Conservation (phyloP, 192 early-diverging fungal genomes). For the Coemansia sp. region DNA sequence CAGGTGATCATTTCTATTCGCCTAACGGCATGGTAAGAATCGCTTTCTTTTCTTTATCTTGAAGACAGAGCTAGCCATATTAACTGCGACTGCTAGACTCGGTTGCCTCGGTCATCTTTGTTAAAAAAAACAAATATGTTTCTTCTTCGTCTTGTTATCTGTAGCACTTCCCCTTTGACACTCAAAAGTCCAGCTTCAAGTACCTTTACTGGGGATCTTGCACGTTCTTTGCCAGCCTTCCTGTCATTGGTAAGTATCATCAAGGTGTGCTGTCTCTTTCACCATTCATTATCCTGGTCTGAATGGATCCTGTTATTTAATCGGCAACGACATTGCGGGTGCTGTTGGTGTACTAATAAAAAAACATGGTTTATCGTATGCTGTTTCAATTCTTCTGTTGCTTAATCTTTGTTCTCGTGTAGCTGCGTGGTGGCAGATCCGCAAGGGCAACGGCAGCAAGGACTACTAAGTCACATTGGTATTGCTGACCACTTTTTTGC, state of each 20-base stretch:
- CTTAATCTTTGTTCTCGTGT: conserved; percentile 3
- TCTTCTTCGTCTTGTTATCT: conserved; percentile 5
- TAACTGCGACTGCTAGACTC: neutral
- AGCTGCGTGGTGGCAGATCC: conserved; percentile 56
- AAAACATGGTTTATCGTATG: too few species aligned
- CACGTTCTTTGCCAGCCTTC: conserved; percentile 33
- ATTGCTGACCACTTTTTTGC: neutral
- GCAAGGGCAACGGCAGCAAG: conserved; percentile 52
- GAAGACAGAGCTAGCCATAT: neutral
- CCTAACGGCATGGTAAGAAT: conserved; percentile 54
- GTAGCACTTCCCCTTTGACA: conserved; percentile 55
- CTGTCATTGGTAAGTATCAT: conserved; percentile 34
- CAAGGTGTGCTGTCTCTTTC: neutral
- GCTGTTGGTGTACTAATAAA: too few species aligned
- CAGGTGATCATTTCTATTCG: conserved; percentile 38
- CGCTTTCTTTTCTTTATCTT: neutral
- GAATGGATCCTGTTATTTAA: neutral
- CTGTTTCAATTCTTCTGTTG: neutral
- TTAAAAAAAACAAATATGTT: conserved; percentile 5
- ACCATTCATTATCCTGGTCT: neutral
- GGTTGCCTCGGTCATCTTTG: too few species aligned
- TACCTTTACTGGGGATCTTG: conserved; percentile 53
- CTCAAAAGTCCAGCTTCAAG: conserved; percentile 53
- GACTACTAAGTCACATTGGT: conserved; percentile 32
- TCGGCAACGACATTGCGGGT: too few species aligned